Percentiles rank a stretch among this genome's conserved stretches.
Conservation (phyloP, 2,329 filamentous ascomycete genomes). For the Dactylellina haptotyla region DNA sequence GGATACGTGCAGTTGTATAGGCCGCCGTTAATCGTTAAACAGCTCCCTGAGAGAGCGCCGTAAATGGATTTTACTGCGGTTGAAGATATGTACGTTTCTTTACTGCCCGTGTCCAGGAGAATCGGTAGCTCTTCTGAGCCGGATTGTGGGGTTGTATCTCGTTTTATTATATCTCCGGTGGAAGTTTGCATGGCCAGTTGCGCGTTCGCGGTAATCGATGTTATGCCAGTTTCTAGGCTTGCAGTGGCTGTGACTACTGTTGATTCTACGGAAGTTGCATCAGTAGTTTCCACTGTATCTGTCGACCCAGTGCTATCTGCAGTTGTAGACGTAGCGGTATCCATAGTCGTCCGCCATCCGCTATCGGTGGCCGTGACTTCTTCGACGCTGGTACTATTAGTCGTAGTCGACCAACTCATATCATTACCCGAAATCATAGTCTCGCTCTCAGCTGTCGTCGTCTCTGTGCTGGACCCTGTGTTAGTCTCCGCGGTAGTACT, state of each 20-base stretch:
- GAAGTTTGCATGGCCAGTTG: not conserved
- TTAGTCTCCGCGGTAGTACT: not conserved
- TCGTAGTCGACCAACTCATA: too few species aligned
- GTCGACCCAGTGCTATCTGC: not conserved
- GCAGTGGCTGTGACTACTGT: not conserved
- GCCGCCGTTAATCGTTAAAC: slow-evolving; percentile 27
- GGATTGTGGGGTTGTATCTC: not conserved
- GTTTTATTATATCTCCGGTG: not conserved
- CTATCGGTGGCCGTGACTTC: not conserved
- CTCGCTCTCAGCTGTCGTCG: not conserved
- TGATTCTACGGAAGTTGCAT: not conserved
- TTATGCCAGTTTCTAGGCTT: not conserved
- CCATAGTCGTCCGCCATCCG: not conserved
- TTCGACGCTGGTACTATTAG: not conserved
- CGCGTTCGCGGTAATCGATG: not conserved
- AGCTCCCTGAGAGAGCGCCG: slow-evolving; percentile 39
- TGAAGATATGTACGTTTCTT: slow-evolving; percentile 27
- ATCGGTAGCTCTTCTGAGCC: too few species aligned
- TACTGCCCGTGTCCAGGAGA: slow-evolving; percentile 45
- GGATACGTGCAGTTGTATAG: slow-evolving; percentile 51
- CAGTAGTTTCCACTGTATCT: not conserved
- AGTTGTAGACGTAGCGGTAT: not conserved
- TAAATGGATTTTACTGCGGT: slow-evolving; percentile 45
- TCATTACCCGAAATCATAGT: too few species aligned
- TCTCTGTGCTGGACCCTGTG: not conserved